Evolutionary conservation across 257 asterid species (phyloP).

Genomic region (Primulina eburnea): DNA sequence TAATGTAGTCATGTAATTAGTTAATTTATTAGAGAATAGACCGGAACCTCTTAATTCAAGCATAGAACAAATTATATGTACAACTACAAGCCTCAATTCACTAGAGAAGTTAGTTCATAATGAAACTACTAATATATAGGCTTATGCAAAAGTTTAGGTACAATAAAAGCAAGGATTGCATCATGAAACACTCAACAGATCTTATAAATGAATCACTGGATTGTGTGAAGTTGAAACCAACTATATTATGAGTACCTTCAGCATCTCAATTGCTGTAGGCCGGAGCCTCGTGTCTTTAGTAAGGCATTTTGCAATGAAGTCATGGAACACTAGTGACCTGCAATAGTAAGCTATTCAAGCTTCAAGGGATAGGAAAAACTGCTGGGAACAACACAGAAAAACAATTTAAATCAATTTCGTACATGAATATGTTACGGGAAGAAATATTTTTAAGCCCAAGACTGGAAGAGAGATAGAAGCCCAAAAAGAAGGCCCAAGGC

Average conservation of each 20-base stretch:
- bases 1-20: neutral
- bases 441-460: no score
- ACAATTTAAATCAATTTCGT: conserved; percentile 5
- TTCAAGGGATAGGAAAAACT: neutral
- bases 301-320: conserved; percentile 90
- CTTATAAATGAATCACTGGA: conserved; percentile 14
- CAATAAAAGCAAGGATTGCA: no score
- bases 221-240: conserved; percentile 14
- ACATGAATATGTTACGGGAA: neutral
- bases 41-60: neutral
- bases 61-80: conserved; percentile 16
- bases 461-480: no score
- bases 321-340: conserved; percentile 99
- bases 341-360: conserved; percentile 22
- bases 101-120: conserved; percentile 11
- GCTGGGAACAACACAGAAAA: neutral
- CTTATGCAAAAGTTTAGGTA: neutral
- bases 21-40: conserved; percentile 12
- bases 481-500: no score
- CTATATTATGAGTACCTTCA: conserved; percentile 56
- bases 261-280: conserved; percentile 94
- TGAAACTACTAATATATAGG: conserved; percentile 16
- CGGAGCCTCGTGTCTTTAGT: conserved; percentile 95
- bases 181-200: neutral
- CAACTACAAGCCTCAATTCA: conserved; percentile 5